Evolutionary conservation across 2,329 filamentous ascomycete species (phyloP).

Genomic region (Sordariomycetes sp.): DNA sequence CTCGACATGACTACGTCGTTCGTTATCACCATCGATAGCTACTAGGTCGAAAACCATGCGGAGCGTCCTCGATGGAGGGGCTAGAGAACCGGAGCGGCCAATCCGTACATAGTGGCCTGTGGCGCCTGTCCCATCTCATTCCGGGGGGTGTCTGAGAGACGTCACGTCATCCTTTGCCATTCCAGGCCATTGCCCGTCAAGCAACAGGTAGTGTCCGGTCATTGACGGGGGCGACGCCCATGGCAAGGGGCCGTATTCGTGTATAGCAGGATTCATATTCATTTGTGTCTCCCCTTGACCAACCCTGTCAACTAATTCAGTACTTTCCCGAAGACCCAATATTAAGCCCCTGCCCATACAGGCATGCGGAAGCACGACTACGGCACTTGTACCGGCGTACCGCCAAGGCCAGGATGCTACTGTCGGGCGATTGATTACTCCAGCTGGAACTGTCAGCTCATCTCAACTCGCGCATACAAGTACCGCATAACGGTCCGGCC

Average conservation of each 20-base stretch:
- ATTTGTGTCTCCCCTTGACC: not conserved
- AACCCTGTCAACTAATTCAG: not conserved
- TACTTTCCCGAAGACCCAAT: not conserved
- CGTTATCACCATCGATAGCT: not conserved
- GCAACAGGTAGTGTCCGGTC: no score
- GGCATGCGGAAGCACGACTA: not conserved
- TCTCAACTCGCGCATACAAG: not conserved
- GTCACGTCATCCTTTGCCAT: no score
- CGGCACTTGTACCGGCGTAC: not conserved
- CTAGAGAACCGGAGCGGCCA: not conserved
- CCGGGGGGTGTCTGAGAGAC: not conserved
- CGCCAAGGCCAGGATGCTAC: not conserved
- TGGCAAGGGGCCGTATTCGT: not conserved
- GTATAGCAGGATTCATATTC: not conserved
- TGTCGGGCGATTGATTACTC: not conserved
- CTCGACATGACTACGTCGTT: not conserved
- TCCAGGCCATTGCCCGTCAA: no score
- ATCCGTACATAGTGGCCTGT: not conserved
- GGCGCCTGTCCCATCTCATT: no score
- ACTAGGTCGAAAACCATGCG: not conserved
- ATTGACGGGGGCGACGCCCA: not conserved
- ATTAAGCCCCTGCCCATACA: not conserved
- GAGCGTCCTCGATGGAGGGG: no score
- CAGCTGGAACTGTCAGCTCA: not conserved
- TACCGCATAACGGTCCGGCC: not conserved